Base-by-base conservation (phyloP, 345 rosid genomes). In the Gossypium ekmanianum region DNA sequence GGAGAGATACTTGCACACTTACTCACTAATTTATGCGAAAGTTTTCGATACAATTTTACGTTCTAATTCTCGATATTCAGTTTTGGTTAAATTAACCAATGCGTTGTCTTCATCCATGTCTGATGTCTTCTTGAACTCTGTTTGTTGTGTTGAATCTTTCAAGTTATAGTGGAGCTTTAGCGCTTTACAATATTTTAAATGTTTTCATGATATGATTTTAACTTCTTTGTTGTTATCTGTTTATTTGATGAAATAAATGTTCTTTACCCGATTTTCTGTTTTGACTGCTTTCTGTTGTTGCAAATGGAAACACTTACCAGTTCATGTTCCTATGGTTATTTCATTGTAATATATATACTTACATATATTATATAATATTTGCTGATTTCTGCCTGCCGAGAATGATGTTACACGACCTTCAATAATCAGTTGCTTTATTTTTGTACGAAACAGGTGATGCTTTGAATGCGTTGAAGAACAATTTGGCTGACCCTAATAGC, bases 361-460 rank as follows among this genome's bases (percentile, higher is more conserved):
- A 27, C 3, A 47, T 47, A 13, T 52, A 0, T 51, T 51, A 14
- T 51, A 16, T 16, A 52, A 54, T 17, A n/a, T 54, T 45, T 45
- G 67, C 5, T 24, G 41, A 9, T 69, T 71, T 4, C 29, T 54
- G 50, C 4, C 29, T 20, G 29, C 62, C 2, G 4, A 54, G 62
- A 56, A 27, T 14, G 48, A 11, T 66, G 54, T 20, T 2, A 2
- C n/a, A 29, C 0, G 11, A 4, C 16, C 34, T 47, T 50, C 27
- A 14, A 9, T 62, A 9, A 24, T 18, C 54, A 24, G 50, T 70
- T 55, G 45, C 26, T 51, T 39, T 48, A 2, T 43, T 67, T 57
- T 73, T 67, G 41, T 82, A 72, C 9, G 59, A 77, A 56, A 76
- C 79, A 93, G 98, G 98, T 68, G 98, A 92, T 74, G 98, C 97